Conservation (phyloP, 2,329 filamentous ascomycete genomes). For the Onygena corvina region DNA sequence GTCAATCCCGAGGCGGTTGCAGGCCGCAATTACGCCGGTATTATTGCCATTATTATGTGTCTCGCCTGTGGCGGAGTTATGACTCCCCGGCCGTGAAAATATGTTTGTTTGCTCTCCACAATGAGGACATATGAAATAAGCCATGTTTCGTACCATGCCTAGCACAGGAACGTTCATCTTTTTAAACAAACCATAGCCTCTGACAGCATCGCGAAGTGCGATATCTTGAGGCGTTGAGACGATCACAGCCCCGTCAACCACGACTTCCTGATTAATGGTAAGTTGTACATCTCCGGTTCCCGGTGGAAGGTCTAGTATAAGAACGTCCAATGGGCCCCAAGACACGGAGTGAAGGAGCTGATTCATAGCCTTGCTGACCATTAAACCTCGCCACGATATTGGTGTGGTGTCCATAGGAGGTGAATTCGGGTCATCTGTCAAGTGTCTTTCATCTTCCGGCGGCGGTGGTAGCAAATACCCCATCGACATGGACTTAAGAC, state of each 20-base stretch:
- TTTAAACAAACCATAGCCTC: constrained; percentile 85
- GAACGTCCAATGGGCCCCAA: constrained; percentile 77
- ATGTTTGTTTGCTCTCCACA: constrained; percentile 64
- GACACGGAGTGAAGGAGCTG: constrained; percentile 91
- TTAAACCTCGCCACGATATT: constrained; percentile 87
- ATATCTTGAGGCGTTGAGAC: constrained; percentile 91
- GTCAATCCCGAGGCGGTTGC: constrained; percentile 59
- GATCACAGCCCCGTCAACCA: constrained; percentile 72
- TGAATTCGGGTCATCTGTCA: constrained; percentile 19
- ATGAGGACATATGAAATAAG: constrained; percentile 65
- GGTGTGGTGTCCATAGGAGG: constrained; percentile 47
- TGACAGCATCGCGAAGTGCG: constrained; percentile 79
- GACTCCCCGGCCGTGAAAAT: constrained; percentile 44
- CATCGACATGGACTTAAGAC: constrained; percentile 97
- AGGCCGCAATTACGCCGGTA: constrained; percentile 55
- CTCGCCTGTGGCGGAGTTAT: constrained; percentile 10
- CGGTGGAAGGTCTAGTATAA: constrained; percentile 83
- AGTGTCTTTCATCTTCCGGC: constrained; percentile 42
- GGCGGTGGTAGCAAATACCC: constrained; percentile 61
- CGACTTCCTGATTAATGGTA: constrained; percentile 88
- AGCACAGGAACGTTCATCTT: constrained; percentile 67
- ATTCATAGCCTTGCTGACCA: constrained; percentile 95
- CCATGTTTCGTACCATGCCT: constrained; percentile 89
- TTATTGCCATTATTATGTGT: constrained; percentile 29
- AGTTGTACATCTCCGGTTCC: constrained; percentile 93